phyloP scores from a whole-genome alignment of 2,329 filamentous ascomycete genomes.

The Colletotrichum sp. region DNA sequence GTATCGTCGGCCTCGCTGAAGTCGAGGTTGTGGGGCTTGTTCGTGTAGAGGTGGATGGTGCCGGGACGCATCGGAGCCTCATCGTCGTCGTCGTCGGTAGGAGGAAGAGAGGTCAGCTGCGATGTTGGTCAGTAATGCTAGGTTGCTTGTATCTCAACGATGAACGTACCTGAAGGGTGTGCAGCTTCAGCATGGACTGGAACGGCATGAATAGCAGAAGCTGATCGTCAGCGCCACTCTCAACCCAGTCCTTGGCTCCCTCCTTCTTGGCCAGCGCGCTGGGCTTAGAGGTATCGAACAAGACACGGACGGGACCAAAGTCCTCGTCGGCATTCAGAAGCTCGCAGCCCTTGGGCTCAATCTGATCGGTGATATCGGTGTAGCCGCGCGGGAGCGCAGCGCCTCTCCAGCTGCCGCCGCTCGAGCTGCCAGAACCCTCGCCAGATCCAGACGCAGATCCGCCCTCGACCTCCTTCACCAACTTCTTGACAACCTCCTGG shows the following conservation, averaged over 20 bases:
- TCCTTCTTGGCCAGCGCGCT: slow-evolving; percentile 64
- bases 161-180: slow-evolving; percentile 70
- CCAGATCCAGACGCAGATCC: slow-evolving; percentile 36
- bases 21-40: slow-evolving; percentile 87
- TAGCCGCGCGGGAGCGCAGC: slow-evolving; percentile 81
- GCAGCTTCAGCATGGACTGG: slow-evolving; percentile 85
- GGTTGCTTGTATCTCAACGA: too few relatives aligned
- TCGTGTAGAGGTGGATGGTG: slow-evolving; percentile 85
- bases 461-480: slow-evolving; percentile 67
- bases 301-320: slow-evolving; percentile 71
- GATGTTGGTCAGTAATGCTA: slow-evolving; percentile 6
- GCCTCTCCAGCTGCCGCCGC: slow-evolving; percentile 70
- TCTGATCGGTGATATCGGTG: slow-evolving; percentile 79
- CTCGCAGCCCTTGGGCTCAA: slow-evolving; percentile 82
- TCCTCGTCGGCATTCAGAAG: slow-evolving; percentile 86
- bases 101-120: slow-evolving; percentile 84
- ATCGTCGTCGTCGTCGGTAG: slow-evolving; percentile 66
- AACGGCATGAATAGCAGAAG: slow-evolving; percentile 93
- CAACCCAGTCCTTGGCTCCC: slow-evolving; percentile 78
- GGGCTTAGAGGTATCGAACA: slow-evolving; percentile 77
- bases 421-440: slow-evolving; percentile 46
- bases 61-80: slow-evolving; percentile 82
- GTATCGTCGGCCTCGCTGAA: slow-evolving; percentile 95
- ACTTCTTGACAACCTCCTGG: slow-evolving; percentile 71
- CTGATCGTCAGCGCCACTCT: slow-evolving; percentile 97